These are phyloP conservation scores for Lasiodiplodia hormozganensis DNA, from an alignment of 2,329 filamentous ascomycete genomes.

Conservation along the genomic window DNA sequence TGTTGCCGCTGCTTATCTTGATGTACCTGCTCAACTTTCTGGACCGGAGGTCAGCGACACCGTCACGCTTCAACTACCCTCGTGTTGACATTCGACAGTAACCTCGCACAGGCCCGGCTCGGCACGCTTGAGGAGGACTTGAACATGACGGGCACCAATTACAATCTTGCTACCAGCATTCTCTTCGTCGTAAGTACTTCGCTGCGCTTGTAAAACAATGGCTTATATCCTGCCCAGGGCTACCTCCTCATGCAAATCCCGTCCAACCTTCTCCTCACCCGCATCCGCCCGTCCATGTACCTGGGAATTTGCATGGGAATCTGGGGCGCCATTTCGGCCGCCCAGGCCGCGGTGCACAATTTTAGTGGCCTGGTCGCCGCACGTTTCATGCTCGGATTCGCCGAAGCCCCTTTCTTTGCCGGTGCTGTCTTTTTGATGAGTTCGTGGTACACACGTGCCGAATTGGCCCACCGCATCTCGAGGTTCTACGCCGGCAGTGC, in stretches of 20 bases:
- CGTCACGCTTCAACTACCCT: too few species aligned
- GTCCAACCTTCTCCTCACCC: constrained; percentile 64
- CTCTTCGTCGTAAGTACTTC: constrained; percentile 60
- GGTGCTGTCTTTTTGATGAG: constrained; percentile 34
- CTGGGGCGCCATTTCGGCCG: constrained; percentile 50
- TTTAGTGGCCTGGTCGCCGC: constrained; percentile 55
- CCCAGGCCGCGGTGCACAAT: constrained; percentile 56
- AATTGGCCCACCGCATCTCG: constrained; percentile 29
- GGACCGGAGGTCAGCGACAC: constrained; percentile 30
- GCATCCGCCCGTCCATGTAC: constrained; percentile 61
- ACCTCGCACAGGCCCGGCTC: constrained; percentile 71
- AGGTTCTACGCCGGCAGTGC: constrained; percentile 31
- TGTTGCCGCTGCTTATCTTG: constrained; percentile 39
- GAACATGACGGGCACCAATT: constrained; percentile 59
- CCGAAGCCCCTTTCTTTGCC: constrained; percentile 53
- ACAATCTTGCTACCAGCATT: constrained; percentile 66
- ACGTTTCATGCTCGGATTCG: constrained; percentile 57
- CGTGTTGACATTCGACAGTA: constrained; percentile 57
- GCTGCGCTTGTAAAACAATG: neutral
- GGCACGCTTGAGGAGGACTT: constrained; percentile 33
- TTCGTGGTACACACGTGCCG: constrained; percentile 35
- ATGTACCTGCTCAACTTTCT: constrained; percentile 43
- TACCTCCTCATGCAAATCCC: constrained; percentile 69
- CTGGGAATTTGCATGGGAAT: constrained; percentile 56
- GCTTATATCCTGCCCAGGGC: constrained; percentile 36